phyloP scores from a whole-genome alignment of 2,329 filamentous ascomycete species.

The Paraphoma sp. region DNA sequence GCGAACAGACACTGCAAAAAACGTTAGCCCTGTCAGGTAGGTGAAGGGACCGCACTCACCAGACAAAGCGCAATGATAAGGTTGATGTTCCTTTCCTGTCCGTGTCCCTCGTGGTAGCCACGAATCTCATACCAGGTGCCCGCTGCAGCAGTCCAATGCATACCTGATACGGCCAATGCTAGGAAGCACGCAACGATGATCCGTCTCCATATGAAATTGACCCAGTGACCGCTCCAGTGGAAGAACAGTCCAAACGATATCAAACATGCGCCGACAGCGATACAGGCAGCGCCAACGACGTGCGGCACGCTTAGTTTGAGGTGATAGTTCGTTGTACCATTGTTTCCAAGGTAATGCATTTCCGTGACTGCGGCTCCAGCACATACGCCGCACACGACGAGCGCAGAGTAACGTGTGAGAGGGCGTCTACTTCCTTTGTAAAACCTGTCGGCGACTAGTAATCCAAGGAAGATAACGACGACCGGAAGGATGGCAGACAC shows the following conservation, averaged over 20 bases:
- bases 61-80: constrained; percentile 74
- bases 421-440: constrained; percentile 36
- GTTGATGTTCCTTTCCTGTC: constrained; percentile 64
- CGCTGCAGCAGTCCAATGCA: constrained; percentile 83
- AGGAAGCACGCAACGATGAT: constrained; percentile 70
- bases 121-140: constrained; percentile 71
- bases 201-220: constrained; percentile 79
- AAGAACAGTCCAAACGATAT: constrained; percentile 79
- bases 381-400: constrained; percentile 67
- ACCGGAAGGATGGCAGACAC: constrained; percentile 84
- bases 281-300: constrained; percentile 72
- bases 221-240: constrained; percentile 76
- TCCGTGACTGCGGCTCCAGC: constrained; percentile 79
- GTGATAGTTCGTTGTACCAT: constrained; percentile 78
- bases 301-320: constrained; percentile 66
- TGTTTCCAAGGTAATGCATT: constrained; percentile 90
- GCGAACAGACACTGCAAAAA: constrained; percentile 47
- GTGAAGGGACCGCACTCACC: constrained; percentile 64
- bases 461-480: constrained; percentile 74
- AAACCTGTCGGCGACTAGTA: constrained; percentile 67
- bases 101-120: constrained; percentile 52
- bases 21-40: constrained; percentile 74
- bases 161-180: constrained; percentile 77
- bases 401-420: constrained; percentile 35
- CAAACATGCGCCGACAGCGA: constrained; percentile 75